Conservation (phyloP, 108 stramenopile species). For the Nitzschia putrida region DNA sequence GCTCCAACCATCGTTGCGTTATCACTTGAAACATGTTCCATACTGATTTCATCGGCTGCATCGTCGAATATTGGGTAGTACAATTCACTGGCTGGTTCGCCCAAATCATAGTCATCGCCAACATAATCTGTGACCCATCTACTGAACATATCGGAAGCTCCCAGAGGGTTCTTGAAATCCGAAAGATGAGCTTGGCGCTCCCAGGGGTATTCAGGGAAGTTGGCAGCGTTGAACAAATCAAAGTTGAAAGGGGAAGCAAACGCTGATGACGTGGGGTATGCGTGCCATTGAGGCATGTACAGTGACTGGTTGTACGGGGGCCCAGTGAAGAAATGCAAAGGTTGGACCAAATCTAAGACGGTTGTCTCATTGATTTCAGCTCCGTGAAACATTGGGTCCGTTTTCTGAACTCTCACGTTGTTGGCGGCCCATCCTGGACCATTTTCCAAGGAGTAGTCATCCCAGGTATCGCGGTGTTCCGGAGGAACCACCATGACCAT, state of each 20-base stretch:
- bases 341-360: too few species aligned
- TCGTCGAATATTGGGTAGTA: slow-evolving; percentile 51
- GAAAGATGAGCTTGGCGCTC: slow-evolving; percentile 10
- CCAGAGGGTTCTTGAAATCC: slow-evolving; percentile 21
- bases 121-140: slow-evolving; percentile 12
- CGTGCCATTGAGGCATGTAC: slow-evolving; percentile 23
- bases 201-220: slow-evolving; percentile 41
- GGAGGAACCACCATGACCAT: slow-evolving; percentile 18
- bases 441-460: slow-evolving; percentile 29
- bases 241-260: background rate
- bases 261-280: slow-evolving; percentile 37
- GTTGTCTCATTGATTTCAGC: background rate
- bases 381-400: background rate
- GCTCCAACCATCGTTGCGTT: slow-evolving; percentile 26
- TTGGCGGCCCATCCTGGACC: slow-evolving; percentile 31
- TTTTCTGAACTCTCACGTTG: slow-evolving; percentile 15
- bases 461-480: slow-evolving; percentile 37
- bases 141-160: slow-evolving; percentile 10
- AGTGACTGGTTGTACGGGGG: background rate
- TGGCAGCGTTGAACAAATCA: background rate
- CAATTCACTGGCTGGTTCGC: slow-evolving; percentile 32
- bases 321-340: background rate
- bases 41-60: slow-evolving; percentile 11
- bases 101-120: slow-evolving; percentile 29
- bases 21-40: background rate